These are phyloP conservation scores for Colletotrichum higginsianum DNA, from an alignment of 2,329 filamentous ascomycete genomes.

Conservation along the genomic window DNA sequence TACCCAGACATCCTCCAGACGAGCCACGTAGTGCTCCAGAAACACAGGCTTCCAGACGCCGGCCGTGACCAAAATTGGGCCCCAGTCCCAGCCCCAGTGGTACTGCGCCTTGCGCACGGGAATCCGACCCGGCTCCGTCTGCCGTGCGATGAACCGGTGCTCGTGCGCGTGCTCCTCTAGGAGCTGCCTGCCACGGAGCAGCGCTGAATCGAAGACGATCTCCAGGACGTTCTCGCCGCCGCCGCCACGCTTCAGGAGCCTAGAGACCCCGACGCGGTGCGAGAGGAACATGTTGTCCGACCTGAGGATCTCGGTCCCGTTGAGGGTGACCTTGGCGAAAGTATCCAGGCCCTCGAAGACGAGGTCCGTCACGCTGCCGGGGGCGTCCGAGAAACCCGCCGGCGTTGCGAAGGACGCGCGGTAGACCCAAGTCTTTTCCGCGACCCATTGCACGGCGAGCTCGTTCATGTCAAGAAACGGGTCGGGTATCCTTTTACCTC, in stretches of 20 bases:
- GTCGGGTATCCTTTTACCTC: slow-evolving; percentile 60
- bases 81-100: slow-evolving; percentile 82
- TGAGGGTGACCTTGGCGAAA: slow-evolving; percentile 71
- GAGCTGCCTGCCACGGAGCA: slow-evolving; percentile 66
- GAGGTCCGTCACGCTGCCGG: slow-evolving; percentile 56
- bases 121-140: slow-evolving; percentile 57
- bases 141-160: slow-evolving; percentile 68
- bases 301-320: slow-evolving; percentile 66
- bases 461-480: slow-evolving; percentile 76
- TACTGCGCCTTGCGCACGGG: slow-evolving; percentile 75
- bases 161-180: slow-evolving; percentile 67
- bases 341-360: slow-evolving; percentile 77
- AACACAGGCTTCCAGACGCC: slow-evolving; percentile 78
- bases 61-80: slow-evolving; percentile 72
- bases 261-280: slow-evolving; percentile 67
- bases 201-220: slow-evolving; percentile 70
- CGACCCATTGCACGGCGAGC: slow-evolving; percentile 71
- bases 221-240: slow-evolving; percentile 62
- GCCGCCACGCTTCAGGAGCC: slow-evolving; percentile 53
- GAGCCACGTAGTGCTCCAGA: slow-evolving; percentile 73
- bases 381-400: not conserved
- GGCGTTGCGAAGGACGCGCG: slow-evolving; percentile 54
- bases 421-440: slow-evolving; percentile 74
- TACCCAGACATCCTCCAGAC: slow-evolving; percentile 71
- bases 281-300: slow-evolving; percentile 77